Evolutionary conservation across 768 basidiomycete genomes (phyloP).

Genomic region (Lactarius deliciosus): DNA sequence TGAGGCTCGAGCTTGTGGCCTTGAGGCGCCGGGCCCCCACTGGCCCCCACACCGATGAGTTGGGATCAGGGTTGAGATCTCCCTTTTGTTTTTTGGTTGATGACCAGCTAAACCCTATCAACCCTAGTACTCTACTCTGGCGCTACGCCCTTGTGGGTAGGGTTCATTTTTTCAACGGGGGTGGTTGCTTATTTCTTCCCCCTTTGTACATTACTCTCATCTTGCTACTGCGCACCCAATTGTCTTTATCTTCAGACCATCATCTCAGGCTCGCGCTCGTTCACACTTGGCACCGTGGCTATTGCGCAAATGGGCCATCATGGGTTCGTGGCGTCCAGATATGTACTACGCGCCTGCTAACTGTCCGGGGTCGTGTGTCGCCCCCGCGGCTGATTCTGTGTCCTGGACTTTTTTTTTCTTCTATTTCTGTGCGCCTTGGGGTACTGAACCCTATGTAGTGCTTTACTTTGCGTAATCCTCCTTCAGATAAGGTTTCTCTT

Average conservation of each 20-base stretch:
- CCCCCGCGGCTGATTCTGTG: background rate
- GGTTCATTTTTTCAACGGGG: background rate
- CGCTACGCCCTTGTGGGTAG: background rate
- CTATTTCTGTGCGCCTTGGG: no score
- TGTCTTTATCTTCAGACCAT: background rate
- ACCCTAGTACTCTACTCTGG: background rate
- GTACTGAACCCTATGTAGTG: no score
- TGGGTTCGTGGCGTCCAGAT: background rate
- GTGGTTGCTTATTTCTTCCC: background rate
- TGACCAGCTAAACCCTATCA: background rate
- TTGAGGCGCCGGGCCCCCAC: no score
- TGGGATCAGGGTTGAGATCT: no score
- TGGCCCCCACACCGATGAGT: background rate
- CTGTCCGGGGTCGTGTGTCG: background rate
- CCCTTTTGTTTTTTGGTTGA: no score
- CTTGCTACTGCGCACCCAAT: background rate
- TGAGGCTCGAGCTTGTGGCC: background rate
- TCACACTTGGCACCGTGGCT: background rate
- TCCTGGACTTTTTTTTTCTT: background rate
- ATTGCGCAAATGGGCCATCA: no score
- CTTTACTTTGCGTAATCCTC: no score
- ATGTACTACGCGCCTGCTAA: background rate
- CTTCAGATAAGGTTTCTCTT: no score
- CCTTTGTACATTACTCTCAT: background rate
- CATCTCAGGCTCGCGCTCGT: background rate